A percentile compares a stretch with the other conserved stretches of the same genome.
Conservation (phyloP, 768 basidiomycete species). For the Rhizopogon rudus region DNA sequence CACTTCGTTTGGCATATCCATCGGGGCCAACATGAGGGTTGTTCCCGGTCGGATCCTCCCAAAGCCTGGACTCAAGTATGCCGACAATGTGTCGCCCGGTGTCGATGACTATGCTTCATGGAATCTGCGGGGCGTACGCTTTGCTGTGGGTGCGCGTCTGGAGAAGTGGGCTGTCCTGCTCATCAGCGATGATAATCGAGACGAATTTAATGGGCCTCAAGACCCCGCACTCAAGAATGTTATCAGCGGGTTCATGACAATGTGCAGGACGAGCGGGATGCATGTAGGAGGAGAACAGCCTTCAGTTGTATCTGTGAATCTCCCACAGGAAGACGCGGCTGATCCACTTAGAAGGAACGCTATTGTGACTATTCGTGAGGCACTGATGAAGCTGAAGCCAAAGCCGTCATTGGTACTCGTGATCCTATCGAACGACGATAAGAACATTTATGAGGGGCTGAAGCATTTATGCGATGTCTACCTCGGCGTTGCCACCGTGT, state of each 20-base stretch:
- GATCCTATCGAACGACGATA: conserved; percentile 43
- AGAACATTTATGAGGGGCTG: conserved; percentile 44
- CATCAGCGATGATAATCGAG: conserved; percentile 55
- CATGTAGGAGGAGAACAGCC: conserved; percentile 35
- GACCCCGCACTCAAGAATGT: conserved; percentile 49
- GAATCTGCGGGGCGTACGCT: conserved; percentile 54
- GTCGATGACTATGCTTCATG: conserved; percentile 46
- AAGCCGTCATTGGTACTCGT: conserved; percentile 43
- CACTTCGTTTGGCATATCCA: conserved; percentile 37
- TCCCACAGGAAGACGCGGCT: conserved; percentile 44
- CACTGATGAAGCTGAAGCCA: conserved; percentile 31
- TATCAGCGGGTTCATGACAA: conserved; percentile 50
- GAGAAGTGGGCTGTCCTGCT: conserved; percentile 66
- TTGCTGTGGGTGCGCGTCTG: conserved; percentile 51
- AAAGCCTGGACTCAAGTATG: conserved; percentile 38
- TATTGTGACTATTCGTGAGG: conserved; percentile 37
- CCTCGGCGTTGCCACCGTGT: conserved; percentile 56
- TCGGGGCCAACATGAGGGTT: conserved; percentile 47
- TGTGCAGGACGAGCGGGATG: conserved; percentile 68
- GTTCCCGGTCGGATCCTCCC: conserved; percentile 50
- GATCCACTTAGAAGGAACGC: conserved; percentile 54
- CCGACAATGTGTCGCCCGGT: conserved; percentile 17
- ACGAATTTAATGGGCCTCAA: conserved; percentile 50
- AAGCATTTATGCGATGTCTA: conserved; percentile 49
- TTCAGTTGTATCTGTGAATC: conserved; percentile 30